phyloP scores from a whole-genome alignment of 768 basidiomycete species.

The Rhizopogon vulgaris region DNA sequence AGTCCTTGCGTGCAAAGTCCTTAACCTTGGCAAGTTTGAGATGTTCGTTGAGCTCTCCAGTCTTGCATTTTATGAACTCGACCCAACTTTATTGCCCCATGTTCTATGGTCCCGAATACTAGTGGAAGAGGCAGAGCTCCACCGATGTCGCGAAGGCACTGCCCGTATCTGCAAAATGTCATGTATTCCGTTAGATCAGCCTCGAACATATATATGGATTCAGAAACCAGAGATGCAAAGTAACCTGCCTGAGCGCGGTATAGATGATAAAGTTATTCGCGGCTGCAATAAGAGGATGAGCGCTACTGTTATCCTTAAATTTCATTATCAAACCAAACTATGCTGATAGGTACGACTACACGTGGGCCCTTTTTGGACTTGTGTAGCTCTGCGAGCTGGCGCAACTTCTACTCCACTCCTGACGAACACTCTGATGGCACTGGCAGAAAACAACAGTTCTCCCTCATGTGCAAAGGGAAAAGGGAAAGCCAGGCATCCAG shows the following conservation, averaged over 20 bases:
- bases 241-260: too few species aligned
- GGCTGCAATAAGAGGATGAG: too few species aligned
- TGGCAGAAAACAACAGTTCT: constrained; percentile 9
- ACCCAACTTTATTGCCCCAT: background rate
- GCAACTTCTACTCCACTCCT: background rate
- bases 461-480: constrained; percentile 19
- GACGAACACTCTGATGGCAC: constrained; percentile 16
- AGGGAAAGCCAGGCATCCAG: constrained; percentile 14
- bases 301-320: too few species aligned
- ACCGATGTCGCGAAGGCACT: background rate
- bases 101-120: background rate
- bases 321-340: too few species aligned
- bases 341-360: background rate
- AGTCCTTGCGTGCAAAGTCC: too few species aligned
- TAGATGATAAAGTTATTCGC: too few species aligned
- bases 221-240: too few species aligned
- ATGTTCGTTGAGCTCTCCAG: too few species aligned
- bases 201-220: too few species aligned
- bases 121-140: background rate
- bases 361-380: background rate
- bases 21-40: too few species aligned
- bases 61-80: too few species aligned
- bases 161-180: background rate
- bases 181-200: too few species aligned
- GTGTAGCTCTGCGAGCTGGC: background rate